A percentile compares a stretch with the other conserved stretches of the same genome.
These are phyloP conservation scores for Pseudohyphozyma bogoriensis DNA, from an alignment of 768 basidiomycete species.

Conservation along the genomic window DNA sequence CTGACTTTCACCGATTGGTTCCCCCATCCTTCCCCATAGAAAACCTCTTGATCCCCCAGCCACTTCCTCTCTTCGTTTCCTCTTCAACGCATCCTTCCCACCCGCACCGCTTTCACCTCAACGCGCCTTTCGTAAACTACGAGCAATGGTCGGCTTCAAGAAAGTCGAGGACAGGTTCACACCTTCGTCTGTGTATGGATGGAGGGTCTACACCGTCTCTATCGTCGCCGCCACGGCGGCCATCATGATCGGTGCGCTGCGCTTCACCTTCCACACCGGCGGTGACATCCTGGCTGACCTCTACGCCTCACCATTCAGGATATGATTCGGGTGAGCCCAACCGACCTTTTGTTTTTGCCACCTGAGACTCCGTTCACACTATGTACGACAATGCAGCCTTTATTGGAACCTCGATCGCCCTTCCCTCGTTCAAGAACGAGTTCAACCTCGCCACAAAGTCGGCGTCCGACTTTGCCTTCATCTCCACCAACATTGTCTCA, in stretches of 20 bases:
- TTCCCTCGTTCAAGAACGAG: conserved; percentile 43
- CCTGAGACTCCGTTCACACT: conserved; percentile 15
- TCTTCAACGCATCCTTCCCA: not conserved
- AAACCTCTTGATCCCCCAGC: not conserved
- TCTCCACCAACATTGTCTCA: conserved; percentile 41
- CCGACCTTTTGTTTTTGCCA: not conserved
- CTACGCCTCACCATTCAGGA: conserved; percentile 14
- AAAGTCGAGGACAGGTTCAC: conserved; percentile 19
- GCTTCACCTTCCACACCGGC: conserved; percentile 1
- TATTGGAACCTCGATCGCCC: conserved; percentile 44
- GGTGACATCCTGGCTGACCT: not conserved
- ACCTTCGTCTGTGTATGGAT: conserved; percentile 11
- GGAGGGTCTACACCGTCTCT: conserved; percentile 4
- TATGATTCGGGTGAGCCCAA: conserved; percentile 3
- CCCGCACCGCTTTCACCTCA: not conserved
- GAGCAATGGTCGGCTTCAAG: not conserved
- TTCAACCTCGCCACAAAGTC: conserved; percentile 39
- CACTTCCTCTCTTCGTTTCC: not conserved
- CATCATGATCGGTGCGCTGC: not conserved
- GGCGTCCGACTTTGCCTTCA: conserved; percentile 34
- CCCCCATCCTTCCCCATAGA: too few species aligned
- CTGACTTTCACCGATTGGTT: too few species aligned
- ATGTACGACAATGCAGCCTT: conserved; percentile 41
- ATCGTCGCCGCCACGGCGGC: conserved; percentile 13
- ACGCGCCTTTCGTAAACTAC: too few species aligned